phyloP scores from a whole-genome alignment of 257 asterid species.

The Marsdenia floribunda region DNA sequence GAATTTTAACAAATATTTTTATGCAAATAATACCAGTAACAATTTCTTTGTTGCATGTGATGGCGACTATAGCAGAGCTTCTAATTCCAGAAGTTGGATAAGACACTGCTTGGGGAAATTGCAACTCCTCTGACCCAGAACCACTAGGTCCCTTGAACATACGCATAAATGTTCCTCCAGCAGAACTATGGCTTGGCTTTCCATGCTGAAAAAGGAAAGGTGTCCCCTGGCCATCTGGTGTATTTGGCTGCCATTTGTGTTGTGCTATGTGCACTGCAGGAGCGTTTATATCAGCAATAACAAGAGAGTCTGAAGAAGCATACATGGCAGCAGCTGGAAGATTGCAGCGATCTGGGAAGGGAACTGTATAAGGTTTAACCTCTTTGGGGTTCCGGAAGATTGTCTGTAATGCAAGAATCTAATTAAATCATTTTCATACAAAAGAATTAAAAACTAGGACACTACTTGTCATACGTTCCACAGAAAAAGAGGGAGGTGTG shows the following conservation, averaged over 20 bases:
- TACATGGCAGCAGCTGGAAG: slow-evolving; percentile 93
- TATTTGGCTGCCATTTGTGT: slow-evolving; percentile 99
- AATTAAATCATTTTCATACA: slow-evolving; percentile 7
- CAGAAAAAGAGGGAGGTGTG: background rate
- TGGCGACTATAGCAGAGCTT: slow-evolving; percentile 66
- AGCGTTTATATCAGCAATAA: slow-evolving; percentile 69
- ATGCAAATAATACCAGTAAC: slow-evolving; percentile 51
- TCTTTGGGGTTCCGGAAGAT: slow-evolving; percentile 89
- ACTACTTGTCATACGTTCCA: background rate
- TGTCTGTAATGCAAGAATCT: slow-evolving; percentile 46
- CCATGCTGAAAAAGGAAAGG: slow-evolving; percentile 97
- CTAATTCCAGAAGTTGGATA: slow-evolving; percentile 80
- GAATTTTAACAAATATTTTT: background rate
- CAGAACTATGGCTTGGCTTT: slow-evolving; percentile 61
- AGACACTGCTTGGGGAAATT: slow-evolving; percentile 83
- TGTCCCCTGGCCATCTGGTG: slow-evolving; percentile 98
- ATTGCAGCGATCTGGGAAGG: slow-evolving; percentile 94
- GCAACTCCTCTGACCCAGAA: slow-evolving; percentile 69
- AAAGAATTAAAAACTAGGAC: background rate
- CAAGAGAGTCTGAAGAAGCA: slow-evolving; percentile 83
- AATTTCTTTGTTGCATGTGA: slow-evolving; percentile 79
- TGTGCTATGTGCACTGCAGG: slow-evolving; percentile 93
- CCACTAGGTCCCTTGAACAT: slow-evolving; percentile 80
- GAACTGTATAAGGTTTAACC: slow-evolving; percentile 72
- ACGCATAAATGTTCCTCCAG: slow-evolving; percentile 91